Evolutionary conservation across 345 rosid species (phyloP).

Genomic region (Pistacia atlantica): DNA sequence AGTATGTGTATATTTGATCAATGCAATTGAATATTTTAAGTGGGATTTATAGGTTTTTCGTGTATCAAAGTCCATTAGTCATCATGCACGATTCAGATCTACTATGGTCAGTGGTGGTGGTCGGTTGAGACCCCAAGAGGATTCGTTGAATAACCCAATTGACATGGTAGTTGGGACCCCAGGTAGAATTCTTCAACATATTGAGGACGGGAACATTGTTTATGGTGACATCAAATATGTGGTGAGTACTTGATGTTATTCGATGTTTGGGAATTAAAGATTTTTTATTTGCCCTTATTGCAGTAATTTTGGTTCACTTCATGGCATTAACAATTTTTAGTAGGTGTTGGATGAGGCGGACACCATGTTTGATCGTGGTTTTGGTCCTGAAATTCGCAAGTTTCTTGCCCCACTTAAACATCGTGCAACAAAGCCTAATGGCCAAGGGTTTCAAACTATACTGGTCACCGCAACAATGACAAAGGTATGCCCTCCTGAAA

Average conservation of each 20-base stretch:
- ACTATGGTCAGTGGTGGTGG: constrained; percentile 94
- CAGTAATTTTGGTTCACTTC: constrained; percentile 13
- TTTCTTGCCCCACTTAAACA: constrained; percentile 82
- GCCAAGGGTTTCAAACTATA: constrained; percentile 80
- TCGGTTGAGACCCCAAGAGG: constrained; percentile 86
- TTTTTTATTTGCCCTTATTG: not conserved
- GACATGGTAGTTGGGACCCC: constrained; percentile 98
- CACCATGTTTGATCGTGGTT: constrained; percentile 97
- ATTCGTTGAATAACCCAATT: constrained; percentile 73
- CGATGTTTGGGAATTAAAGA: not conserved
- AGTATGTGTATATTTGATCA: not conserved
- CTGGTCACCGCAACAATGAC: constrained; percentile 94
- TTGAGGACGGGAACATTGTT: constrained; percentile 88
- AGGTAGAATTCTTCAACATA: constrained; percentile 94
- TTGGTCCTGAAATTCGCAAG: constrained; percentile 94
- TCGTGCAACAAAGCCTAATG: constrained; percentile 66
- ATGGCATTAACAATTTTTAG: constrained; percentile 26
- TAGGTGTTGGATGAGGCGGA: constrained; percentile 99
- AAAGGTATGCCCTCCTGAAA: constrained; percentile 44
- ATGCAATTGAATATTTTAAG: constrained; percentile 3
- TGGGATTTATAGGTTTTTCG: constrained; percentile 64
- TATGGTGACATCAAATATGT: constrained; percentile 87
- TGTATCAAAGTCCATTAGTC: constrained; percentile 88
- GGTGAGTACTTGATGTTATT: constrained; percentile 39
- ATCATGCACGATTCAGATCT: constrained; percentile 89